Percentiles rank a stretch among this genome's conserved stretches.
These are phyloP conservation scores for Ophiostoma quercus DNA, from an alignment of 2,329 filamentous ascomycete species.

Conservation along the genomic window DNA sequence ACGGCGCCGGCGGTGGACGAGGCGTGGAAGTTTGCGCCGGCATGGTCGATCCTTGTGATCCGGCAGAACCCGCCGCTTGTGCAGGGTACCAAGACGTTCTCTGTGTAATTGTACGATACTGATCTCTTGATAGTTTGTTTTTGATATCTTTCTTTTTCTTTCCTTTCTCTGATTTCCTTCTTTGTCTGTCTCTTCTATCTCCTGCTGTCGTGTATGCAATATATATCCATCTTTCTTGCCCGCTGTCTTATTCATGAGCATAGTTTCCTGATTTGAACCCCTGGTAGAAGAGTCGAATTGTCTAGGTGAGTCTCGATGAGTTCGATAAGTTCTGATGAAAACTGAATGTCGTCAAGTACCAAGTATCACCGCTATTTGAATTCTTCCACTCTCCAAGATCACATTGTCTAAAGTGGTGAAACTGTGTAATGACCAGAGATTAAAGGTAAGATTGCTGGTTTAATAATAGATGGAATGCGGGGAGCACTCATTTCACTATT, in stretches of 20 bases:
- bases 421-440: background rate
- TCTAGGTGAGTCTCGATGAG: too few species aligned
- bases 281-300: too few species aligned
- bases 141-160: background rate
- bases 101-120: constrained; percentile 36
- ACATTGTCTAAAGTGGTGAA: background rate
- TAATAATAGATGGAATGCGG: constrained; percentile 8
- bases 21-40: constrained; percentile 66
- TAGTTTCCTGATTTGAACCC: too few species aligned
- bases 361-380: background rate
- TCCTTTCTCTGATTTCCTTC: background rate
- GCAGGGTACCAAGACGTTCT: constrained; percentile 69
- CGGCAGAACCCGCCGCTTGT: constrained; percentile 76
- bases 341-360: too few species aligned
- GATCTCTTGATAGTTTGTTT: constrained; percentile 8
- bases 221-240: background rate
- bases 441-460: background rate
- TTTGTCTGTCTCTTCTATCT: background rate
- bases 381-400: background rate
- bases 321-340: too few species aligned
- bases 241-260: too few species aligned
- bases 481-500: background rate
- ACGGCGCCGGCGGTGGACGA: constrained; percentile 82
- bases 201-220: background rate
- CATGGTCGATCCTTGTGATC: constrained; percentile 66